Evolutionary conservation across 257 asterid genomes (phyloP).

Genomic region (Parsonsia alboflavescens): DNA sequence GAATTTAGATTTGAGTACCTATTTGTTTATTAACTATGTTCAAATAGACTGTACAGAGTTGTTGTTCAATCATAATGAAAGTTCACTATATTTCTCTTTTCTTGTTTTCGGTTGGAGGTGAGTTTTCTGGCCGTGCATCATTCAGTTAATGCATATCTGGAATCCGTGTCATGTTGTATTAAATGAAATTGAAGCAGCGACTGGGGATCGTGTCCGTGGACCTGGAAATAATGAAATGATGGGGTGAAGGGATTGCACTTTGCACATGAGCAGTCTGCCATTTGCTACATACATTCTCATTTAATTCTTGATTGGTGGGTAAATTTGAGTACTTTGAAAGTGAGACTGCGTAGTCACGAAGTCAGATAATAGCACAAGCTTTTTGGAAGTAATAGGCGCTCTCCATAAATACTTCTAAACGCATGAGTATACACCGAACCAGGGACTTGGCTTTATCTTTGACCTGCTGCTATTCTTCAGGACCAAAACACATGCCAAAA

Average conservation of each 20-base stretch:
- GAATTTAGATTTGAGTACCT: neutral
- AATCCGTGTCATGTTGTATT: neutral
- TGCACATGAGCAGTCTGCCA: neutral
- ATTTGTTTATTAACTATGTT: constrained; percentile 7
- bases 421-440: neutral
- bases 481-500: too few relatives aligned
- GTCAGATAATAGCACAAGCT: neutral
- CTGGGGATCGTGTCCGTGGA: neutral
- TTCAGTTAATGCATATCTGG: neutral
- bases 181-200: neutral
- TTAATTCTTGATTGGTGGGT: neutral
- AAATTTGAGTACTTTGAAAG: neutral
- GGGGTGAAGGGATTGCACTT: neutral
- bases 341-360: neutral
- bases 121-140: neutral
- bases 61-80: neutral
- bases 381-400: neutral
- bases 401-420: neutral
- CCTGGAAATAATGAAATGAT: neutral
- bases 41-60: constrained; percentile 8
- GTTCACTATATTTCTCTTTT: neutral
- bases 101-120: neutral
- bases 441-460: neutral
- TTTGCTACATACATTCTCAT: neutral
- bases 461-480: too few relatives aligned